Percentiles rank a stretch among this genome's conserved stretches.
These are phyloP conservation scores for Pleurozium schreberi DNA, from an alignment of 225 moss, liverwort and hornwort genomes.

Conservation along the genomic window DNA sequence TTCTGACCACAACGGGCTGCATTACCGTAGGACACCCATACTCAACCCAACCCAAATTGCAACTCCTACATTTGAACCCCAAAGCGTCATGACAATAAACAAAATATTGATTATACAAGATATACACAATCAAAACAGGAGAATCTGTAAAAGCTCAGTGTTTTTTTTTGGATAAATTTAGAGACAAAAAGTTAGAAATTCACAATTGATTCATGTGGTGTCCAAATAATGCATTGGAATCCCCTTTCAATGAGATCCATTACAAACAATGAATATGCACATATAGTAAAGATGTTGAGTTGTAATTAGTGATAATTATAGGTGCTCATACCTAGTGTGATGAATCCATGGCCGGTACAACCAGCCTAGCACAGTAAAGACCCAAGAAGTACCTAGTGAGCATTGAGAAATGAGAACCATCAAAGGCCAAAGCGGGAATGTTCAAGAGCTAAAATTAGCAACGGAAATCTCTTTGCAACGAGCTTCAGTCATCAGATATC, in stretches of 20 bases:
- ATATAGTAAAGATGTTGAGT: neutral
- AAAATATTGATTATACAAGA: neutral
- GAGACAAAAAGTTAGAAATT: neutral
- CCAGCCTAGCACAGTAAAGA: neutral
- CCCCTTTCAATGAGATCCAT: too few relatives aligned
- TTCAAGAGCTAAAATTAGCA: neutral
- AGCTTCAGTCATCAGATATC: neutral
- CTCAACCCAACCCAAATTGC: too few relatives aligned
- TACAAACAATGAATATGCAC: accelerated
- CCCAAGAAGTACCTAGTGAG: neutral
- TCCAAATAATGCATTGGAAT: neutral
- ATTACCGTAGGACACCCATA: too few relatives aligned
- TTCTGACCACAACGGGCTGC: neutral
- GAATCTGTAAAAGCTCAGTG: accelerated
- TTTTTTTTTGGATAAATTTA: neutral
- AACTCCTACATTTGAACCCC: accelerated
- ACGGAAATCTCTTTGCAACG: neutral
- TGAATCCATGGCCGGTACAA: neutral
- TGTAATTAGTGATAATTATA: neutral
- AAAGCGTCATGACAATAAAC: neutral
- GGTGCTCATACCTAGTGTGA: neutral
- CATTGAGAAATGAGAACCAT: neutral
- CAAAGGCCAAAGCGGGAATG: neutral
- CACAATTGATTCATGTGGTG: accelerated
- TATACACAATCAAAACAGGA: neutral